Evolutionary conservation across 2,329 filamentous ascomycete genomes (phyloP), one percentile per base, ranked within the genome.

Genomic region (Colletotrichum sojae): DNA sequence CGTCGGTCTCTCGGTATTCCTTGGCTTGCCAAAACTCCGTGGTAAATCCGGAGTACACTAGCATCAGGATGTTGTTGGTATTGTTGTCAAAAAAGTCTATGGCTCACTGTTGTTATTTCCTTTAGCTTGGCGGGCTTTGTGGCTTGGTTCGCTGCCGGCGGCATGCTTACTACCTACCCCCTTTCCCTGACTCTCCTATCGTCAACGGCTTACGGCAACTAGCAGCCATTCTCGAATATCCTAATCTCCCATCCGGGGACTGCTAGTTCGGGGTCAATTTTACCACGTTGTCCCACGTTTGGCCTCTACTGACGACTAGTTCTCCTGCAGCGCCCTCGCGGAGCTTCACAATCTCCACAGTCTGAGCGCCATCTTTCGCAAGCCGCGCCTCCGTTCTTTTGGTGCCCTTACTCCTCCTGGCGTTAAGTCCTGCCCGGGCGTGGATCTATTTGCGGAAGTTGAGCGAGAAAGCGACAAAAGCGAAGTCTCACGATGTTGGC

Each of bases 301-400:
- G 4, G 27, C 9, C 27, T 31, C 27, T 31, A 31, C 27, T 52
- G 18, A 22, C 4, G 22, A 22, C 31, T 9, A 16, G 13, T 27
- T 36, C 49, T 20, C 48, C 56, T 39, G 36, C 16, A 40, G 22
- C 46, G 58, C 36, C n/a, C 39, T 53, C 48, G 39, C 48, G 48
- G 58, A 61, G 58, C 65, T 59, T 68, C 60, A 68, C 48, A 68
- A 65, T 68, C 61, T 59, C 61, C 65, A 68, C 65, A 52, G 54
- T 68, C 65, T 65, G 65, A 68, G 61, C 65, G 61, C 45, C 20
- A 10, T 40, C 57, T 10, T 31, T 31, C 27, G 27, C 27, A 31
- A 31, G 27, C 27, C 27, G 27, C 27, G 27, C 27, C 36, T 20
- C 39, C 49, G 16, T 25, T 10, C 15, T n/a, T 18, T 27, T 57